Percentiles rank a stretch among this genome's conserved stretches.
These are phyloP conservation scores for Arthrobotrys iridis DNA, from an alignment of 2,329 filamentous ascomycete species.

Conservation along the genomic window DNA sequence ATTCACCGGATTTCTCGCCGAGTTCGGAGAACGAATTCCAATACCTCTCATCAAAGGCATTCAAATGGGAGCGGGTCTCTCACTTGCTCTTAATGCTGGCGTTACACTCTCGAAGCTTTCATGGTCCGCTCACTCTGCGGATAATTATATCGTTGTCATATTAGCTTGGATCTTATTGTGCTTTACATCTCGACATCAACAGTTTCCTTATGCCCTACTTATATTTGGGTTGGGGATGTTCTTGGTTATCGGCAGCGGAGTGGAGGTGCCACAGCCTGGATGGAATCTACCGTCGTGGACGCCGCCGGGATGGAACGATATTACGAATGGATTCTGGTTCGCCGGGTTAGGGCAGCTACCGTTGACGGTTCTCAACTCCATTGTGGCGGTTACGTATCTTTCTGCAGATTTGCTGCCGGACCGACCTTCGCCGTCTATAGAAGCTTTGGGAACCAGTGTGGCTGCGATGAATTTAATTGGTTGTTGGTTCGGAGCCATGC, in stretches of 20 bases:
- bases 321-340: slow-evolving; percentile 56
- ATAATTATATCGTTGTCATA: slow-evolving; percentile 83
- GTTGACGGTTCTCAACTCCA: slow-evolving; percentile 89
- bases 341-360: slow-evolving; percentile 85
- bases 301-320: slow-evolving; percentile 51
- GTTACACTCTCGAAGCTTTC: slow-evolving; percentile 73
- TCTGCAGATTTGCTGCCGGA: slow-evolving; percentile 79
- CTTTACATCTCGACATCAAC: slow-evolving; percentile 71
- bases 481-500: slow-evolving; percentile 95
- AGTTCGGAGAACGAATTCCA: slow-evolving; percentile 78
- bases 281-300: slow-evolving; percentile 52
- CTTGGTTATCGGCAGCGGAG: slow-evolving; percentile 66
- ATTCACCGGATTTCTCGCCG: slow-evolving; percentile 78
- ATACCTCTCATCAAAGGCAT: slow-evolving; percentile 93
- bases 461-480: slow-evolving; percentile 82
- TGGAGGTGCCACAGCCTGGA: slow-evolving; percentile 53
- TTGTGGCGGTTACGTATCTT: slow-evolving; percentile 85
- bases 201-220: slow-evolving; percentile 80
- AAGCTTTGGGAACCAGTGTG: slow-evolving; percentile 81
- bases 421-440: slow-evolving; percentile 75
- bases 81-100: slow-evolving; percentile 81
- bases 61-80: slow-evolving; percentile 89
- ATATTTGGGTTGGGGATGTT: slow-evolving; percentile 75
- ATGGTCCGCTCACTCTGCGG: slow-evolving; percentile 75
- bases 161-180: slow-evolving; percentile 75